A percentile compares a stretch with the other conserved stretches of the same genome.
These are phyloP conservation scores for Penicillium rolfsii DNA, from an alignment of 2,329 filamentous ascomycete genomes.

Conservation along the genomic window DNA sequence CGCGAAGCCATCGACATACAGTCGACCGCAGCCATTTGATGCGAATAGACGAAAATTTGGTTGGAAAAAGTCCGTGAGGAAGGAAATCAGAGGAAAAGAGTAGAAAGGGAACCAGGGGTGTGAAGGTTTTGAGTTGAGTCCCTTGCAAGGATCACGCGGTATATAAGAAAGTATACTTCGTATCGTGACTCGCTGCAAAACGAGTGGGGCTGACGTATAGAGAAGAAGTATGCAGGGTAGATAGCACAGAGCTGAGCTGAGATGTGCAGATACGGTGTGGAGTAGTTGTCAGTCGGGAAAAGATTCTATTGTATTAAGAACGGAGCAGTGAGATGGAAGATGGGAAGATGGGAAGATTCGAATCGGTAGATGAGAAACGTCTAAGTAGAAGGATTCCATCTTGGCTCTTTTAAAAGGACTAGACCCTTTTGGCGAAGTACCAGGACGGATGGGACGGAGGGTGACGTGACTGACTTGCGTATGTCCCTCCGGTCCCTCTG, in stretches of 20 bases:
- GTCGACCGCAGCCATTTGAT: slow-evolving; percentile 25
- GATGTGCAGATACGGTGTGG: background rate
- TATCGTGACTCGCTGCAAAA: slow-evolving; percentile 11
- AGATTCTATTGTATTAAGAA: slow-evolving; percentile 1
- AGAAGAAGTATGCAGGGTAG: slow-evolving; percentile 14
- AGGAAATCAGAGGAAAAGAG: background rate
- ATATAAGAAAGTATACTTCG: slow-evolving; percentile 9
- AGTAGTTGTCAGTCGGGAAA: background rate
- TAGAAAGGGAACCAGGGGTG: background rate
- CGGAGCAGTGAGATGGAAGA: background rate
- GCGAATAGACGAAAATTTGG: background rate
- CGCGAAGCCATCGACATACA: slow-evolving; percentile 29
- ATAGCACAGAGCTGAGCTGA: slow-evolving; percentile 15
- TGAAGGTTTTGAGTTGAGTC: background rate
- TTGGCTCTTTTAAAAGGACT: background rate
- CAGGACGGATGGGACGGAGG: background rate
- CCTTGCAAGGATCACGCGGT: slow-evolving; percentile 16
- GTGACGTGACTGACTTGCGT: slow-evolving; percentile 31
- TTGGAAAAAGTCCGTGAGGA: background rate
- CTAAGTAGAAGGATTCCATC: background rate
- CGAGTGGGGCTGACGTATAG: slow-evolving; percentile 14
- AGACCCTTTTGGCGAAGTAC: slow-evolving; percentile 10
- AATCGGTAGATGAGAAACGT: background rate
- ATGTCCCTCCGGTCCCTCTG: background rate
- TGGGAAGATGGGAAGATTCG: background rate